Conservation (phyloP, 2,329 filamentous ascomycete species). For the Verticillium tricorpus region DNA sequence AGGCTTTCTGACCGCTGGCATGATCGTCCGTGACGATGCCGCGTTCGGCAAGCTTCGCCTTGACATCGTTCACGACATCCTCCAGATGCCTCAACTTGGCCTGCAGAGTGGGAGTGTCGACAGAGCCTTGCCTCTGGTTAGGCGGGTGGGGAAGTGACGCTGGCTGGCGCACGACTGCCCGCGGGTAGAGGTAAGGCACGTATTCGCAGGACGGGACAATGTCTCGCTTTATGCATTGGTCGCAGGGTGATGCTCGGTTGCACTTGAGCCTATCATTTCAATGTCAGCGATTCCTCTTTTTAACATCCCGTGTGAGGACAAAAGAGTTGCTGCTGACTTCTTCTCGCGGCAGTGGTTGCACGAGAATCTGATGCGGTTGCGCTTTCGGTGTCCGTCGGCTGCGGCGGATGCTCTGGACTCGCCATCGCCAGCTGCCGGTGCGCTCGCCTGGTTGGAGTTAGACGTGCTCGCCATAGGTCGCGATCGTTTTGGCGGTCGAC, state of each 20-base stretch:
- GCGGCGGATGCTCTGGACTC: not conserved
- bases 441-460: not conserved
- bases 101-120: not conserved
- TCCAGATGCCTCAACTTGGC: not conserved
- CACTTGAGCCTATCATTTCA: constrained; percentile 22
- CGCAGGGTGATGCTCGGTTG: constrained; percentile 24
- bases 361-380: constrained; percentile 26
- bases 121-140: not conserved
- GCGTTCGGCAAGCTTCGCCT: constrained; percentile 2
- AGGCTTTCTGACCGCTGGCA: not conserved
- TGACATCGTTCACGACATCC: constrained; percentile 4
- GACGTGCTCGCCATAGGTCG: not conserved
- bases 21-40: not conserved
- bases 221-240: constrained; percentile 25
- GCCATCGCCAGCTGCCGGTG: not conserved
- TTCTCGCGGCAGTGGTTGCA: constrained; percentile 28
- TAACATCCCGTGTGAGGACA: not conserved
- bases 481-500: not conserved
- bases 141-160: constrained; percentile 13
- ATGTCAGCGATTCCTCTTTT: not conserved
- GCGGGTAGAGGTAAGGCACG: constrained; percentile 17
- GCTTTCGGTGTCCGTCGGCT: constrained; percentile 18
- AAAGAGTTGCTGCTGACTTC: constrained; percentile 19
- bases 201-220: constrained; percentile 19
- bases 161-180: constrained; percentile 6